These are phyloP conservation scores for Calonectria naviculata DNA, from an alignment of 2,329 filamentous ascomycete species.

Conservation along the genomic window DNA sequence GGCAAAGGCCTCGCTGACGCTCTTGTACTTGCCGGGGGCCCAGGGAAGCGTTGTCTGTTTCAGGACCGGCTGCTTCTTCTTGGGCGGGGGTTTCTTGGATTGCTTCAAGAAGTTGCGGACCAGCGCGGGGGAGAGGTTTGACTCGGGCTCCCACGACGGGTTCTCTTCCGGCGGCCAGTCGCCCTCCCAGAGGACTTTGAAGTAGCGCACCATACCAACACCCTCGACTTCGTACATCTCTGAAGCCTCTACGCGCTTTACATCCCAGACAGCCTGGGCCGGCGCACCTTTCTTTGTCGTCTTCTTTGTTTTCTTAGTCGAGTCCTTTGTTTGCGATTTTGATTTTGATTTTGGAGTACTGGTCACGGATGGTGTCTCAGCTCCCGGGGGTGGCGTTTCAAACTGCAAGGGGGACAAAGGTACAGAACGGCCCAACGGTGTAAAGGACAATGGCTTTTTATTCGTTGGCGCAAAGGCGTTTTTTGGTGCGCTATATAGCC, in stretches of 20 bases:
- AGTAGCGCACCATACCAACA: conserved; percentile 53
- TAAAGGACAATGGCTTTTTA: conserved; percentile 4
- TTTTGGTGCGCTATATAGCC: background rate
- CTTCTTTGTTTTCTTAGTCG: conserved; percentile 16
- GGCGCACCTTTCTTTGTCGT: background rate
- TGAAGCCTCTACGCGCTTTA: conserved; percentile 58
- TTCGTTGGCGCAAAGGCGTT: background rate
- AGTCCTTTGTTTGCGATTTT: conserved; percentile 9
- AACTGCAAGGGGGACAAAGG: conserved; percentile 19
- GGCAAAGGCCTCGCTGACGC: conserved; percentile 45
- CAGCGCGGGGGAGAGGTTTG: conserved; percentile 57
- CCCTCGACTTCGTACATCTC: conserved; percentile 50
- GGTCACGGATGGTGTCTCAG: background rate
- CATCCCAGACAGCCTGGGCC: conserved; percentile 49
- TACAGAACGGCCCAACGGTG: conserved; percentile 1
- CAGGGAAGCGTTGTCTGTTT: conserved; percentile 38
- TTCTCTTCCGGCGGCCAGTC: conserved; percentile 67
- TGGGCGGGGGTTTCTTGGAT: conserved; percentile 25
- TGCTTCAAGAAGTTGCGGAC: conserved; percentile 54
- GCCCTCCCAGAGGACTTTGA: conserved; percentile 66
- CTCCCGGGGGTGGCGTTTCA: conserved; percentile 11
- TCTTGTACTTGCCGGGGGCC: conserved; percentile 36
- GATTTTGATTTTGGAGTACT: background rate
- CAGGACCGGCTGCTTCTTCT: conserved; percentile 32
- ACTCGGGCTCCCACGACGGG: conserved; percentile 68